Conservation (phyloP, 2,329 filamentous ascomycete genomes). For the Pseudohalonectria lignicola region DNA sequence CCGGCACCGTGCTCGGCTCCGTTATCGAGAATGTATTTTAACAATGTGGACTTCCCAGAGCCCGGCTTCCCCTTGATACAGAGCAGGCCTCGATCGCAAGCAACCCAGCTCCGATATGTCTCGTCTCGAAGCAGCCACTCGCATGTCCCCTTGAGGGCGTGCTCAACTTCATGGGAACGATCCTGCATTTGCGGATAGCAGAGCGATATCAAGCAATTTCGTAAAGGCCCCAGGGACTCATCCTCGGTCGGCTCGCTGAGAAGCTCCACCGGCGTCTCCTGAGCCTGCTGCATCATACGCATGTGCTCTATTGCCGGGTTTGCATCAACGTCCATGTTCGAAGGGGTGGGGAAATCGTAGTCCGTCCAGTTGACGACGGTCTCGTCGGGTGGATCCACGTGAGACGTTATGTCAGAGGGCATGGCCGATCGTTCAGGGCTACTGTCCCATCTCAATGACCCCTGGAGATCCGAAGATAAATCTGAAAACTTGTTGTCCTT, state of each 20-base stretch:
- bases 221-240: too few species aligned
- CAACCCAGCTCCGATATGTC: constrained; percentile 6
- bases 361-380: too few species aligned
- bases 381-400: too few species aligned
- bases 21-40: constrained; percentile 17
- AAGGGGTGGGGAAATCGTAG: too few species aligned
- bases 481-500: background rate
- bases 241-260: too few species aligned
- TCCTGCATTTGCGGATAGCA: constrained; percentile 16
- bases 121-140: constrained; percentile 17
- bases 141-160: constrained; percentile 15
- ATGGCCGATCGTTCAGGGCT: background rate
- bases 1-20: background rate
- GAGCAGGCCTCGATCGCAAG: constrained; percentile 14
- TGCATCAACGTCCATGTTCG: too few species aligned
- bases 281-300: too few species aligned
- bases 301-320: too few species aligned
- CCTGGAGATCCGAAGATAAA: background rate
- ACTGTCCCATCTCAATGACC: background rate
- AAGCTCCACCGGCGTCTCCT: too few species aligned
- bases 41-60: constrained; percentile 16
- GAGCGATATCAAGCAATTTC: constrained; percentile 20
- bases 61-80: constrained; percentile 27
- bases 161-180: constrained; percentile 13
- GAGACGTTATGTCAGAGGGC: too few species aligned